Base-by-base conservation (phyloP, 306 rosid species). In the Quercus wislizeni region DNA sequence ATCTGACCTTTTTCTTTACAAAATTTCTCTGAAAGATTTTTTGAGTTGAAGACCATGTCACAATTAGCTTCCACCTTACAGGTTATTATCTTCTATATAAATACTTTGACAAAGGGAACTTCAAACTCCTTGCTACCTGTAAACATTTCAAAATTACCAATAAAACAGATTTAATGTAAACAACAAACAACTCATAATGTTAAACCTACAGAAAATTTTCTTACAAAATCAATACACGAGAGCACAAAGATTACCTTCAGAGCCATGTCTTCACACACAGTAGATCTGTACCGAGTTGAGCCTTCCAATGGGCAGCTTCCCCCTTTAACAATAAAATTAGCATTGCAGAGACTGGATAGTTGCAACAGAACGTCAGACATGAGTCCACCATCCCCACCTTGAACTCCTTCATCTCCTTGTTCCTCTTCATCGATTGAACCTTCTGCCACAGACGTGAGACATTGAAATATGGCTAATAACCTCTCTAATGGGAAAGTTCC, bases 401-500 rank as follows among this genome's bases (percentile, higher is more conserved):
- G 80, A 83, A 83, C 61, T 76, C 87, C 85, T 73, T 80, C 82
- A 76, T 69, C 71, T 62, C 46, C 89, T 78, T 80, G 82, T 73
- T 81, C 91, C 62, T 90, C 93, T 15, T 92, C 94, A 27, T 89
- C 91, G 3, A 67, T 59, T 58, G 91, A 82, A 57, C 82, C 88
- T 49, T 92, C 95, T 51, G 86, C 86, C 31, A 90, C 90, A 17
- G 99, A 92, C 31, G 94, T 86, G 69, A 92, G 82, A 79, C 97
- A 92, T 71, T 92, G 98, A 86, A 92, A 95, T 80, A 95, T 92
- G 86, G 99, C 98, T 79, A 95, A 85, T 81, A 95, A 86, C 82
- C 98, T 91, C 87, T 95, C 99, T 73, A 95, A 35, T 79, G 99
- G 98, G 80, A 92, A 95, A 70, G 96, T 86, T 86, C 99, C 99